phyloP scores from a whole-genome alignment of 2,329 filamentous ascomycete genomes.

The Zymoseptoria passerinii region DNA sequence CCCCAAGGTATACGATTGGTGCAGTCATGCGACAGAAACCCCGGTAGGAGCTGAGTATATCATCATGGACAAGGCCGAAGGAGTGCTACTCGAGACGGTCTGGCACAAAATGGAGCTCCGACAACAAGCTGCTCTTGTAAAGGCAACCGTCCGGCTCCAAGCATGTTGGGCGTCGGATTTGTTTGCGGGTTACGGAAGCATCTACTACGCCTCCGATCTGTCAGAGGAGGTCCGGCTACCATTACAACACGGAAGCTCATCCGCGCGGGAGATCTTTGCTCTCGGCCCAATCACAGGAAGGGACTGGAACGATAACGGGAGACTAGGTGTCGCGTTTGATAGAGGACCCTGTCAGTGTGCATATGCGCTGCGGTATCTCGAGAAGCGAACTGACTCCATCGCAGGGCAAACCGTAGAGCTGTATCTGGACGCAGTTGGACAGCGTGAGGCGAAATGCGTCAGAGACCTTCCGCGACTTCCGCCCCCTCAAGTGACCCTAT shows the following conservation, averaged over 20 bases:
- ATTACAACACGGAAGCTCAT: constrained; percentile 7
- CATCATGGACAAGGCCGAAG: constrained; percentile 21
- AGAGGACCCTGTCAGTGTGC: constrained; percentile 32
- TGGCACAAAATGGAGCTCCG: constrained; percentile 18
- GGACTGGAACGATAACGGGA: constrained; percentile 27
- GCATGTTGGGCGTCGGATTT: constrained; percentile 18
- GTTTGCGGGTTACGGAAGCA: constrained; percentile 26
- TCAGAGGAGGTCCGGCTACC: constrained; percentile 4
- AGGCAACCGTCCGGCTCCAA: constrained; percentile 23
- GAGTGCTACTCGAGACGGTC: constrained; percentile 27
- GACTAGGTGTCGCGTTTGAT: constrained; percentile 26
- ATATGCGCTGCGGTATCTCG: constrained; percentile 3
- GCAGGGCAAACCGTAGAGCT: constrained; percentile 21
- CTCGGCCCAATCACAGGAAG: constrained; percentile 33
- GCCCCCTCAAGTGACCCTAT: constrained; percentile 27
- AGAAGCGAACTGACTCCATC: constrained; percentile 10
- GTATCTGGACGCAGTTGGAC: constrained; percentile 17
- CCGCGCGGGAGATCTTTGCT: constrained; percentile 21
- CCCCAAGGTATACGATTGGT: constrained; percentile 18
- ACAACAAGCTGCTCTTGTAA: constrained; percentile 22
- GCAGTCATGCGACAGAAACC: constrained; percentile 4
- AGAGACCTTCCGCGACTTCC: constrained; percentile 28
- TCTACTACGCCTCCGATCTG: constrained; percentile 31
- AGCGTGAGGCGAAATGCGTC: constrained; percentile 29
- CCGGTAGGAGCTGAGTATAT: constrained; percentile 20